Evolutionary conservation across 352 stramenopile species (phyloP).

Genomic region (Phytophthora sp.): DNA sequence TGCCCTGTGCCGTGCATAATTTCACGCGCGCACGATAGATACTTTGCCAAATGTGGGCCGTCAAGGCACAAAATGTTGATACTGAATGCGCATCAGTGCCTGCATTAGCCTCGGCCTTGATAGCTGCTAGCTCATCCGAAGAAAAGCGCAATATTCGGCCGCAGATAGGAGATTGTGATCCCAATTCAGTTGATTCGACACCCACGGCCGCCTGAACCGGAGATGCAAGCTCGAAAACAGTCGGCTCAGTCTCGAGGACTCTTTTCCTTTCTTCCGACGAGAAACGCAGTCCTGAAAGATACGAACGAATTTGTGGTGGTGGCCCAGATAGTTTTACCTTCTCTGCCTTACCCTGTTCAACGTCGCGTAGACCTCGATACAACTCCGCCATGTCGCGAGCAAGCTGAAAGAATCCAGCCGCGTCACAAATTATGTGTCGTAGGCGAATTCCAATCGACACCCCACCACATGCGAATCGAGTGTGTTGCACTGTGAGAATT

Average conservation of each 20-base stretch:
- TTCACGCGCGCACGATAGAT: slow-evolving; percentile 3
- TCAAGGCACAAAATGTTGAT: slow-evolving; percentile 17
- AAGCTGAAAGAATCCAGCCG: slow-evolving; percentile 25
- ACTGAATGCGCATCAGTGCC: neutral
- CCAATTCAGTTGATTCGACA: neutral
- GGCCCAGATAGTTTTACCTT: neutral
- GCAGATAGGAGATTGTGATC: neutral
- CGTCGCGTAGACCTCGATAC: slow-evolving; percentile 1
- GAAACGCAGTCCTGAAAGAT: slow-evolving; percentile 1
- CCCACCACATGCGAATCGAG: slow-evolving; percentile 20
- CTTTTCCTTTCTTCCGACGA: neutral
- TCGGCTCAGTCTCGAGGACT: neutral
- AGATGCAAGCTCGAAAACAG: slow-evolving; percentile 13
- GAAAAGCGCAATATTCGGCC: slow-evolving; percentile 21
- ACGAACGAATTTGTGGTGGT: slow-evolving; percentile 9
- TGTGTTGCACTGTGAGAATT: slow-evolving; percentile 31
- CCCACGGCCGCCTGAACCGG: neutral
- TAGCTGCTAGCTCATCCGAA: slow-evolving; percentile 10
- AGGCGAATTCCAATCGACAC: slow-evolving; percentile 25
- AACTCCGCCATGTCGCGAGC: slow-evolving; percentile 13
- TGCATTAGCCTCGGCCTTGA: slow-evolving; percentile 22
- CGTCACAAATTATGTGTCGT: slow-evolving; percentile 31
- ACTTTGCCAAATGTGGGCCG: slow-evolving; percentile 18
- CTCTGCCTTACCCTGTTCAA: neutral
- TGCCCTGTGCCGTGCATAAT: neutral